Evolutionary conservation across 1,284 basidiomycete species (phyloP), one percentile per base, ranked within the genome.

Genomic region (Garcileccinum viscosum): DNA sequence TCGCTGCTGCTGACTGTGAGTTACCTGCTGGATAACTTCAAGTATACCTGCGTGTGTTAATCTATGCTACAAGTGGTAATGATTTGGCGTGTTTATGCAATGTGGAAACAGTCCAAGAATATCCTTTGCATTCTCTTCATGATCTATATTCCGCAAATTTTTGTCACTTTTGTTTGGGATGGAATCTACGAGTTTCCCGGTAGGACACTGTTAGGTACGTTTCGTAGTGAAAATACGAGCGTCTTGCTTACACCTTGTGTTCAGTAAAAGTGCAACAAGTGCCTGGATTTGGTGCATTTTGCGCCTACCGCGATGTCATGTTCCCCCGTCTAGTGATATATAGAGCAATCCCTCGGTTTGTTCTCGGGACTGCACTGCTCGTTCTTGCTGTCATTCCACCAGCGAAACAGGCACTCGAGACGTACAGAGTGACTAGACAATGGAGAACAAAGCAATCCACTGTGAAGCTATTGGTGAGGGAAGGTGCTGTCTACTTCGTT

Each of bases 401-500:
- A 1, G 9, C 66, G 22, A 71, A 24, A 14, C 37, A 76, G 5
- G 35, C 62, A 4, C 3, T 76, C 2, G 63, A 62, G 19, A 69
- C 35, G 67, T 66, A 77, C 27, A 62, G 19, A 15, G 19, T 27
- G 11, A 76, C 70, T 1, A 72, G 56, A 30, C 44, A 32, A 7
- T 75, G 72, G 70, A n/a, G 63, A n/a, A 62, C 32, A 4, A 77
- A 65, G 32, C 58, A 44, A 5, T 63, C 56, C 14, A 65, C n/a
- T 35, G 9, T 73, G 44, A 38, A 33, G 2, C 33, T 72, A 5
- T 67, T 75, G 19, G 60, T 64, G 32, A 66, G 53, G 6, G 74
- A 77, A 14, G 74, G 74, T 5, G 19, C 60, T 5, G 11, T 67
- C 14, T 75, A 75, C 33, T 76, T 75, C 32, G 5, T 67, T 4